Evolutionary conservation across 1,284 basidiomycete species (phyloP), one percentile per base, ranked within the genome.

Genomic region (Heterobasidion irregulare): DNA sequence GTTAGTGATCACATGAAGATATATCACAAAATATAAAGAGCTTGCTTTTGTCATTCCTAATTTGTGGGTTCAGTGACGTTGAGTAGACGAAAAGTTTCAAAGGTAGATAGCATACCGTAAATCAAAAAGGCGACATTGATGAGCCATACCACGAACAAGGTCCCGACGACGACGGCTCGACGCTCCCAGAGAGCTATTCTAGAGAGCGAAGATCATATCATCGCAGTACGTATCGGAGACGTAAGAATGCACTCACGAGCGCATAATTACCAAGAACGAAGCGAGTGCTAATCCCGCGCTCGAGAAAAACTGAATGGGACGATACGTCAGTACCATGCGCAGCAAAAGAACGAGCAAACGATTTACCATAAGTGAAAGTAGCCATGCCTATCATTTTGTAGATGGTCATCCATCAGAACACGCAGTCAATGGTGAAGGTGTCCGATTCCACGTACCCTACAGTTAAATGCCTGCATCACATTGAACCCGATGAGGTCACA

Each of bases 401-500:
- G 8, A 44, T 16, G 4, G 41, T 44, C 12, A 44, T 44, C 16
- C 41, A 44, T 13, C 16, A 44, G 6, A 5, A 16, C 7, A 44
- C 4, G 16, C 41, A 44, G 16, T 13, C 7, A 16, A 44, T 13
- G 7, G 12, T 4, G 16, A 44, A 4, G 8, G 41, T 13, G 6
- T 5, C 26, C 26, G 26, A 26, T 26, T 5, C 26, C 26, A 16
- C 41, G 16, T 16, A 13, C 56, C 35, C 35, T 38, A 45, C 56
- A 57, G 36, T 57, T 44, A 16, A 47, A 55, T 9, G 8, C 10
- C 15, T 32, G 16, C 7, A 44, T 50, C 18, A 51, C 34, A 38
- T 55, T 55, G 56, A 57, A 57, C 8, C 56, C 56, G 8, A 54
- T 36, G 13, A 57, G 45, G 10, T n/a, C 8, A 8, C 32, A n/a